phyloP scores from a whole-genome alignment of 768 basidiomycete species.

The Suillus luteus region DNA sequence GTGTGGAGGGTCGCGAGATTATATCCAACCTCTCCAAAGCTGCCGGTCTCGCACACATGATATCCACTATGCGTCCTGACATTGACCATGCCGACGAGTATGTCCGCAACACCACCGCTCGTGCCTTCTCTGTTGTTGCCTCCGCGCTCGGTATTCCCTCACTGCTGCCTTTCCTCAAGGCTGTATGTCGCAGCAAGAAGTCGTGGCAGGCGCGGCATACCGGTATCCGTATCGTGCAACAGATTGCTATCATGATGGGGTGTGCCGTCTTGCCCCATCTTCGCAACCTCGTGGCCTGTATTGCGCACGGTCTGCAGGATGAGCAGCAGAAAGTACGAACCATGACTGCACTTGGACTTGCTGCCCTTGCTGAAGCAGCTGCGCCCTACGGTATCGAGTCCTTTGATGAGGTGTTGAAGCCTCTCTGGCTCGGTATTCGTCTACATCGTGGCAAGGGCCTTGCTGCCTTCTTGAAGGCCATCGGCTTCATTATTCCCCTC shows the following conservation, averaged over 20 bases:
- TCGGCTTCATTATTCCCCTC: slow-evolving; percentile 98
- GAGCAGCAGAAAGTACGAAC: slow-evolving; percentile 82
- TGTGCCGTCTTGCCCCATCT: slow-evolving; percentile 97
- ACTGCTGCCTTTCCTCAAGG: slow-evolving; percentile 96
- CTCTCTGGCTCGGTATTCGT: slow-evolving; percentile 77
- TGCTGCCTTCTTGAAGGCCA: slow-evolving; percentile 84
- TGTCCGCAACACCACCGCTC: slow-evolving; percentile 97
- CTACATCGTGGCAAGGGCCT: slow-evolving; percentile 78
- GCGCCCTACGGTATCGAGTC: slow-evolving; percentile 99
- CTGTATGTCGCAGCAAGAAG: slow-evolving; percentile 98
- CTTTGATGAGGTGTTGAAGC: slow-evolving; percentile 91
- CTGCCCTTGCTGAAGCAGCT: slow-evolving; percentile 94
- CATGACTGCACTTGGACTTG: slow-evolving; percentile 77
- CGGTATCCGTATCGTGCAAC: slow-evolving; percentile 98
- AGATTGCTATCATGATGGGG: slow-evolving; percentile 99
- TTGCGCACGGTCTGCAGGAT: slow-evolving; percentile 79
- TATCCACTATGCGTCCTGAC: slow-evolving; percentile 99
- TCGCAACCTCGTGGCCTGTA: slow-evolving; percentile 94
- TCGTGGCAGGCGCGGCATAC: slow-evolving; percentile 99
- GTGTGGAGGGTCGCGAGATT: slow-evolving; percentile 98
- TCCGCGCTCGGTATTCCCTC: slow-evolving; percentile 98
- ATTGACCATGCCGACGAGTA: slow-evolving; percentile 99
- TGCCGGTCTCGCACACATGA: slow-evolving; percentile 99
- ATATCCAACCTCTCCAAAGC: slow-evolving; percentile 99
- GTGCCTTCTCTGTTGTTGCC: slow-evolving; percentile 98